phyloP scores from a whole-genome alignment of 371 early-diverging fungal species.

The Nematocida major region DNA sequence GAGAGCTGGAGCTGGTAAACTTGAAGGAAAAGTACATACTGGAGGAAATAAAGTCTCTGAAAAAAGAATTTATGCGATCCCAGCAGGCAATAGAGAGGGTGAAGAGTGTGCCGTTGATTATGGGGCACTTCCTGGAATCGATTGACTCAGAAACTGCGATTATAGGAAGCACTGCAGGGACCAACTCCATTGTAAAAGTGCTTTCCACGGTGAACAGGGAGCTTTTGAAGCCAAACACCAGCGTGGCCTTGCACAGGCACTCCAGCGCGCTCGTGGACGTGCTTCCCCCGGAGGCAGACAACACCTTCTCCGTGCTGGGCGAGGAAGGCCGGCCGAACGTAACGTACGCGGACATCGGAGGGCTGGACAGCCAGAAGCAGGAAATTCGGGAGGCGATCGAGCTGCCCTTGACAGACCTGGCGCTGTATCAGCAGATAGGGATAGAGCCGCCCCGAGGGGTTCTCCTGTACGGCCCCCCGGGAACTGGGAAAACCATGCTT shows the following conservation, averaged over 20 bases:
- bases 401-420: constrained; percentile 86
- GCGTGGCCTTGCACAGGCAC: constrained; percentile 93
- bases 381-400: constrained; percentile 93
- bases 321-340: constrained; percentile 66
- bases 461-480: constrained; percentile 90
- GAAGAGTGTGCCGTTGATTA: constrained; percentile 91
- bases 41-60: constrained; percentile 89
- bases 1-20: constrained; percentile 76
- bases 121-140: constrained; percentile 96
- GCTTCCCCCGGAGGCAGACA: constrained; percentile 66
- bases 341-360: constrained; percentile 97
- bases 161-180: constrained; percentile 87
- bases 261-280: constrained; percentile 78
- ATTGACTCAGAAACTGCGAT: constrained; percentile 95
- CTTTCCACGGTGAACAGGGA: constrained; percentile 93
- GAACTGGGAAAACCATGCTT: constrained; percentile 93
- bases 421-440: constrained; percentile 85
- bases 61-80: constrained; percentile 75
- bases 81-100: constrained; percentile 97
- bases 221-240: constrained; percentile 86
- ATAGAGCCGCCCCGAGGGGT: constrained; percentile 90
- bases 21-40: constrained; percentile 96
- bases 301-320: constrained; percentile 62
- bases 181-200: constrained; percentile 87
- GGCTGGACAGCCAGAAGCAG: constrained; percentile 84